Conservation (phyloP, 164 flowering plant species). For the Piper longum region DNA sequence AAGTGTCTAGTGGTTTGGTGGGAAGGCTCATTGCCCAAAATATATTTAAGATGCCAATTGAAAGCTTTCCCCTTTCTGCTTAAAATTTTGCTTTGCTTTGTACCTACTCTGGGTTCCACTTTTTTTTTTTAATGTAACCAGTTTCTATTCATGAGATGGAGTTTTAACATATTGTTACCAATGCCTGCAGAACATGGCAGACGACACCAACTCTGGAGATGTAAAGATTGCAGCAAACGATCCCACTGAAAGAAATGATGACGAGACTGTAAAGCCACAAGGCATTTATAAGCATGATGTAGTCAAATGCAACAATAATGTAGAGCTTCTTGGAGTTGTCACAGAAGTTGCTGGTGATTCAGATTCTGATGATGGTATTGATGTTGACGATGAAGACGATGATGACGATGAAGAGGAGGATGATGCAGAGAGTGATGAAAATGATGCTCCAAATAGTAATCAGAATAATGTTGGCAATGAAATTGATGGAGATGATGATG, state of each 20-base stretch:
- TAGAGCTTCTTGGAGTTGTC: slow-evolving; percentile 25
- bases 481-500: slow-evolving; percentile 1
- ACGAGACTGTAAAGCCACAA: background rate
- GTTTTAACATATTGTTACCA: background rate
- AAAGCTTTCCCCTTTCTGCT: too few species aligned
- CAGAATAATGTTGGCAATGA: slow-evolving; percentile 12
- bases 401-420: slow-evolving; percentile 4
- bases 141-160: background rate
- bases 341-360: slow-evolving; percentile 39
- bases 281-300: slow-evolving; percentile 68
- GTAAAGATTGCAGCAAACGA: background rate
- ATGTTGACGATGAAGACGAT: slow-evolving; percentile 11
- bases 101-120: too few species aligned
- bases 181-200: background rate
- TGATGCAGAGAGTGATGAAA: slow-evolving; percentile 22
- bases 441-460: slow-evolving; percentile 11
- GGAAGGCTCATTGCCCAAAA: too few species aligned
- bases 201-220: background rate
- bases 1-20: too few species aligned
- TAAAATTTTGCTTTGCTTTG: too few species aligned
- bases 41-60: too few species aligned
- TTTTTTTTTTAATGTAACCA: background rate
- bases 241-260: background rate
- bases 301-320: slow-evolving; percentile 34
- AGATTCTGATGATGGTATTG: slow-evolving; percentile 28